Evolutionary conservation across 768 basidiomycete species (phyloP).

Genomic region (Phylloporus sp.): DNA sequence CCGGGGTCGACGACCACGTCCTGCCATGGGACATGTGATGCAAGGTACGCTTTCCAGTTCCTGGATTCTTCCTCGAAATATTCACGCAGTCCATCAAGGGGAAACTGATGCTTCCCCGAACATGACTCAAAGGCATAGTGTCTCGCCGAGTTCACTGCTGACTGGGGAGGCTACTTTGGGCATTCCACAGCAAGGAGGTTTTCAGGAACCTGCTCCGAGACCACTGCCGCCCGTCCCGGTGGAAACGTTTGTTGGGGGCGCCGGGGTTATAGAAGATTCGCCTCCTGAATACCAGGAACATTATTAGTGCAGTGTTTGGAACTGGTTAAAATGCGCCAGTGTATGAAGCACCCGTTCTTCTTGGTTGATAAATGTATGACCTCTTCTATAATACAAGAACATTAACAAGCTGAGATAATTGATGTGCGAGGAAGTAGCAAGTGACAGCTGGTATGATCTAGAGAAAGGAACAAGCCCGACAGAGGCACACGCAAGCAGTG

Average conservation of each 20-base stretch:
- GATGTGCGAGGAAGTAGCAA: slow-evolving; percentile 27
- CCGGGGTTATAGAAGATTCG: background rate
- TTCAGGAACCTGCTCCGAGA: background rate
- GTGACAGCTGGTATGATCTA: slow-evolving; percentile 25
- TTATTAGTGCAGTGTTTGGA: background rate
- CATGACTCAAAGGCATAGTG: background rate
- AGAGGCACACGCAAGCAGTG: slow-evolving; percentile 8
- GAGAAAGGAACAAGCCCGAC: slow-evolving; percentile 9
- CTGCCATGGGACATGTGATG: background rate
- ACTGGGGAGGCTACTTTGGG: background rate
- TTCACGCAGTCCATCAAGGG: background rate
- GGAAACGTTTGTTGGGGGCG: slow-evolving; percentile 4
- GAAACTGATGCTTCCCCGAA: background rate
- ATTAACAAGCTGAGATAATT: slow-evolving; percentile 27
- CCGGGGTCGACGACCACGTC: background rate
- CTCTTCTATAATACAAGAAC: slow-evolving; percentile 30
- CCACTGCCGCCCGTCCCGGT: background rate
- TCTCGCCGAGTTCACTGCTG: background rate
- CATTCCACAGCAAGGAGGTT: background rate
- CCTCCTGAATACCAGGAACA: slow-evolving; percentile 3
- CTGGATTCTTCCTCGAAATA: background rate
- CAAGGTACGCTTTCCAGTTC: background rate
- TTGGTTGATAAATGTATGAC: slow-evolving; percentile 10
- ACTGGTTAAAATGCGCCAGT: background rate
- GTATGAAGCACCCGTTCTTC: background rate